These are phyloP conservation scores for Trametes coccinea DNA, from an alignment of 768 basidiomycete genomes.

Conservation along the genomic window DNA sequence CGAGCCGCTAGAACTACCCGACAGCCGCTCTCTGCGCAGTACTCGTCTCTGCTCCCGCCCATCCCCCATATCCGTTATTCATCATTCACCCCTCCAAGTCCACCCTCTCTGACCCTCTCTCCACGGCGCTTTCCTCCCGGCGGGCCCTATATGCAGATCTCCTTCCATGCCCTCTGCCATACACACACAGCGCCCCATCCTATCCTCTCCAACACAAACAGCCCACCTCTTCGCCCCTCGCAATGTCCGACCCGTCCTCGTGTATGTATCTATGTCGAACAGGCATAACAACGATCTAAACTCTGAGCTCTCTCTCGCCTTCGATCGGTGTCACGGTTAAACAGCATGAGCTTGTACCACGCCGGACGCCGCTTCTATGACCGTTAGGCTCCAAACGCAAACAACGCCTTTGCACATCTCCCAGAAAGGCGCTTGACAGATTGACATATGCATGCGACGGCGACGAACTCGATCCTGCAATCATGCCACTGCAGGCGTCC, in stretches of 20 bases:
- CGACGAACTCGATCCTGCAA: conserved; percentile 11
- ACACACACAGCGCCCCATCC: neutral
- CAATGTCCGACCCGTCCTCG: neutral
- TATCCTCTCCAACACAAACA: neutral
- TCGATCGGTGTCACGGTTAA: too few species aligned
- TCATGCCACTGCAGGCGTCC: neutral
- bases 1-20: conserved; percentile 1
- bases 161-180: neutral
- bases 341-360: too few species aligned
- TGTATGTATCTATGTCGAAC: neutral
- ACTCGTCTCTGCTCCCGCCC: neutral
- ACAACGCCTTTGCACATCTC: neutral
- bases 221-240: neutral
- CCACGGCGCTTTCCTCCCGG: neutral
- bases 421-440: conserved; percentile 7
- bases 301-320: neutral
- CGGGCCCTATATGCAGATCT: neutral
- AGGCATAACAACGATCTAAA: too few species aligned
- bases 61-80: neutral
- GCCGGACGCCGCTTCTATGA: neutral
- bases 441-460: neutral
- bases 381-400: neutral
- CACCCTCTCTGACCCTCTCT: neutral
- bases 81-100: neutral
- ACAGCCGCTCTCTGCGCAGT: conserved; percentile 3